Evolutionary conservation across 345 rosid species (phyloP), one percentile per base, ranked within the genome.

Genomic region (Litchi chinensis): DNA sequence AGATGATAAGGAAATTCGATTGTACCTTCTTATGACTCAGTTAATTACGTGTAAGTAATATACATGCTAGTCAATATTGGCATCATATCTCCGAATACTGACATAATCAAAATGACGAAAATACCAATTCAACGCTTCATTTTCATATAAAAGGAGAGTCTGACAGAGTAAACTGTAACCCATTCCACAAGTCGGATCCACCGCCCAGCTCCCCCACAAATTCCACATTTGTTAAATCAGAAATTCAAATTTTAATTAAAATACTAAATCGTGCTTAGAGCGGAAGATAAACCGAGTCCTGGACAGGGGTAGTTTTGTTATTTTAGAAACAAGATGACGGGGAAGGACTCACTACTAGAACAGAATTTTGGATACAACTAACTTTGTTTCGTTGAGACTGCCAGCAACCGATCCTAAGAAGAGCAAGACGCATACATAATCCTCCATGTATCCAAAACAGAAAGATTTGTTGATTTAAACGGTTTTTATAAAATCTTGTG

Each of bases 351-450:
- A 16, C 7, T 5, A 65, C 6, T 43, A 28, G 28, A 44, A 43
- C 50, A 26, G n/a, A 50, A 74, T 18, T 48, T 70, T 67, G 75
- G 81, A 84, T 46, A 46, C 52, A 46, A 70, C 81, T 43, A 84
- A 82, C 87, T 70, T 21, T 83, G 3, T 71, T 7, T 54, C 72
- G 67, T 79, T 78, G 88, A 83, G 80, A 73, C 67, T 76, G 74
- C 82, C 86, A 71, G 66, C 81, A 43, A 26, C 76, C 81, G 79
- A 77, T 81, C 69, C 81, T 84, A 32, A 83, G 68, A 48, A 24
- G 16, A 80, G 66, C 12, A 78, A 22, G 43, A 71, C 71, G 76
- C 57, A 52, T 32, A 63, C 5, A 62, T 74, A 56, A 32, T 0
- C 24, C 10, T 65, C 56, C 52, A 57, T 60, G 41, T 10, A 67